Base-by-base conservation (phyloP, 352 stramenopile species). In the Phytophthora quininea region DNA sequence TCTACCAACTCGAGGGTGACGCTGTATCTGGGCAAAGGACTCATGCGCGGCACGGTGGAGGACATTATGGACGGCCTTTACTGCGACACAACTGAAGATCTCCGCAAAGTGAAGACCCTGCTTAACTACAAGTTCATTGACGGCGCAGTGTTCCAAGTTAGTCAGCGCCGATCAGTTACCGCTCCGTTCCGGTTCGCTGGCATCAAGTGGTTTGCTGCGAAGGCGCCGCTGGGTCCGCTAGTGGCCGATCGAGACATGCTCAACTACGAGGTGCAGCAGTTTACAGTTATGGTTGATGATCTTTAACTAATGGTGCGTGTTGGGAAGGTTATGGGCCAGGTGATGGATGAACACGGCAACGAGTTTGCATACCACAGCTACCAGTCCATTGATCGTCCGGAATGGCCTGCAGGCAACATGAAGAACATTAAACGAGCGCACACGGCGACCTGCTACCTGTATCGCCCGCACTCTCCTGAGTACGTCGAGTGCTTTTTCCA, bases 51-150 rank as follows among this genome's bases (percentile, higher is more conserved):
- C 38, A 69, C 66, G 12, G 66, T 82, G n/a, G 70, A 77, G 15
- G 71, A 79, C 40, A 68, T 79, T 37, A 82, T 82, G 74, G 67
- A 82, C 50, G 71, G 74, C 10, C 61, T 82, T 43, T 82, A 82
- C 60, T 70, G 62, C 48, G 73, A 79, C 38, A 72, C 67, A 38
- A 79, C 73, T 6, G 46, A 67, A 33, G 73, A 81, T 6, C 48
- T 79, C 27, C 66, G 70, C 32, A 62, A 59, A 19, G 71, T 81
- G 27, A 76, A 72, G 37, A 54, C 67, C 29, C 46, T 77, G 48
- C 62, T 81, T 37, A 79, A 71, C 50, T 72, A 73, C 56, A 71
- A 71, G 45, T 73, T 74, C 53, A 72, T 78, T 56, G 71, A 74
- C 30, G 73, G 70, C 15, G 65, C 59, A 8, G 57, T 79, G 40